These are phyloP conservation scores for Teratosphaeria epicoccoides DNA, from an alignment of 2,329 filamentous ascomycete genomes.

Conservation along the genomic window DNA sequence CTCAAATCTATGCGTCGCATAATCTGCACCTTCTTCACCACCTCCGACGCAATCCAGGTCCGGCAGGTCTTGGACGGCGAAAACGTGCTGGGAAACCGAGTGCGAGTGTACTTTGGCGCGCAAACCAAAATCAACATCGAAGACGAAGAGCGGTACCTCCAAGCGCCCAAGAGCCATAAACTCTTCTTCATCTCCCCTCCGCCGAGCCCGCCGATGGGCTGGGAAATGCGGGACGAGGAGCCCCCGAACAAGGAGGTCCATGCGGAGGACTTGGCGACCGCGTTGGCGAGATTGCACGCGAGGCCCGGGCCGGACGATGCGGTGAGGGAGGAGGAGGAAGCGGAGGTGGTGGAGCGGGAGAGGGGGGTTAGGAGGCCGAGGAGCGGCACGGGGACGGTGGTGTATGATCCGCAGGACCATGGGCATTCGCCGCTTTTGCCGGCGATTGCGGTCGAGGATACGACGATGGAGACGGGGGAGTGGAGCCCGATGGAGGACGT, in stretches of 20 bases:
- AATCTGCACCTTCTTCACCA: slow-evolving; percentile 64
- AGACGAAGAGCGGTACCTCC: slow-evolving; percentile 34
- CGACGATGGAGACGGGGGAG: slow-evolving; percentile 37
- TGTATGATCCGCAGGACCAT: slow-evolving; percentile 53
- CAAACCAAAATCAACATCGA: slow-evolving; percentile 37
- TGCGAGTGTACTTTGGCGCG: slow-evolving; percentile 54
- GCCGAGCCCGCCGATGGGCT: slow-evolving; percentile 53
- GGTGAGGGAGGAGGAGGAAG: slow-evolving; percentile 16
- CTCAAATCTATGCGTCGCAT: slow-evolving; percentile 76
- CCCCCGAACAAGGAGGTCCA: slow-evolving; percentile 57
- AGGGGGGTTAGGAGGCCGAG: too few species aligned
- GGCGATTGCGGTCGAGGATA: slow-evolving; percentile 55
- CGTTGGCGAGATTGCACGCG: slow-evolving; percentile 44
- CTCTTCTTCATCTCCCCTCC: slow-evolving; percentile 58
- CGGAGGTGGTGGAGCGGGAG: too few species aligned
- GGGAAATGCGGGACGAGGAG: slow-evolving; percentile 53
- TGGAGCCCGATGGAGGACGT: slow-evolving; percentile 39
- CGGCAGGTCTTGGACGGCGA: slow-evolving; percentile 66
- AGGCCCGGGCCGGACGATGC: slow-evolving; percentile 24
- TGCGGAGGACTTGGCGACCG: slow-evolving; percentile 49
- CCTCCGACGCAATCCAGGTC: slow-evolving; percentile 58
- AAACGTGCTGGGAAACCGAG: slow-evolving; percentile 56
- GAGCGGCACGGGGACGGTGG: slow-evolving; percentile 48
- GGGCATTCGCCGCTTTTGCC: slow-evolving; percentile 49
- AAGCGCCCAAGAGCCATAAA: slow-evolving; percentile 48